Evolutionary conservation across 148 eudicot genomes (phyloP).

Genomic region (Vaccinium macrocarpon): DNA sequence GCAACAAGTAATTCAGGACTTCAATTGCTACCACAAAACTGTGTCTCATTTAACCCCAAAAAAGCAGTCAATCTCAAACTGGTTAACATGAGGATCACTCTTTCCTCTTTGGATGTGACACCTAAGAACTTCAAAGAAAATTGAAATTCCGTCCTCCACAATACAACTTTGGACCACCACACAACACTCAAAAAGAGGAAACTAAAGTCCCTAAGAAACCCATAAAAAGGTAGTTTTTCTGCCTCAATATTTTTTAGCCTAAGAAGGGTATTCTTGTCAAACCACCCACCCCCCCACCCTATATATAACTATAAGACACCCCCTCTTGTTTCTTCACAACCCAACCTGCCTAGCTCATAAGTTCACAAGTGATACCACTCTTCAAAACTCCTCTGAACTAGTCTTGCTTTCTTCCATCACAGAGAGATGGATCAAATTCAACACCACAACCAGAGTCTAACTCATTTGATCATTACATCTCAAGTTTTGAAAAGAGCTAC

Average conservation of each 20-base stretch:
- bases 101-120: neutral
- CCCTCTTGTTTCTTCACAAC: neutral
- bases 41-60: neutral
- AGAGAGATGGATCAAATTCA: conserved; percentile 17
- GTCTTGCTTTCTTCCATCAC: neutral
- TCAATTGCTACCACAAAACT: no score
- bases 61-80: conserved; percentile 16
- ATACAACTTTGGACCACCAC: neutral
- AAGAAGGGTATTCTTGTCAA: conserved; percentile 10
- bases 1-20: no score
- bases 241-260: neutral
- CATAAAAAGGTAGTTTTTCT: neutral
- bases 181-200: neutral
- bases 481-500: conserved; percentile 31
- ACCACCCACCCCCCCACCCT: neutral
- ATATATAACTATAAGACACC: neutral
- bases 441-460: conserved; percentile 9
- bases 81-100: conserved; percentile 16
- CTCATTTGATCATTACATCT: conserved; percentile 3
- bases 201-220: neutral
- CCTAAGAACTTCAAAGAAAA: neutral
- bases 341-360: neutral
- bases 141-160: neutral
- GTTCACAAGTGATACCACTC: neutral
- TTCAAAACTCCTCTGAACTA: neutral